Percentiles rank a stretch among this genome's conserved stretches.
Conservation (phyloP, 2,329 filamentous ascomycete genomes). For the Epichloe uncinata region DNA sequence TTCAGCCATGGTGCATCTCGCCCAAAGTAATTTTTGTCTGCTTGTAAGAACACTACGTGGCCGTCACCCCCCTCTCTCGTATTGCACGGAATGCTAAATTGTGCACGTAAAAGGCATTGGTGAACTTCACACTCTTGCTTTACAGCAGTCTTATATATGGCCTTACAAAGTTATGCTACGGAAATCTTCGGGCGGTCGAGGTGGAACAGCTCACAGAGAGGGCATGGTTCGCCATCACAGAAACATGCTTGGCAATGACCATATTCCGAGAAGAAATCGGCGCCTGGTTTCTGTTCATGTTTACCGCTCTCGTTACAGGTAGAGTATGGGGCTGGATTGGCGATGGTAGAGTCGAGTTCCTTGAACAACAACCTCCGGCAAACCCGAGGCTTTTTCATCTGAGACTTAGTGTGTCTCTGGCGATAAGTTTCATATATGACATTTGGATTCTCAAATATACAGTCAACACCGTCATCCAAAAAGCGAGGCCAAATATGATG, state of each 20-base stretch:
- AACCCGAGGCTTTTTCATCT: constrained; percentile 83
- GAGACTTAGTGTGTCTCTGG: constrained; percentile 64
- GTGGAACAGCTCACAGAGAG: constrained; percentile 95
- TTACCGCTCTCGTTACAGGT: constrained; percentile 78
- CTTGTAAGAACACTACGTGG: constrained; percentile 45
- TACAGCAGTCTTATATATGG: constrained; percentile 73
- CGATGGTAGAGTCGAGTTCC: constrained; percentile 81
- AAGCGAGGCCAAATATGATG: constrained; percentile 96
- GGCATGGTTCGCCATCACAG: constrained; percentile 94
- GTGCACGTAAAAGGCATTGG: constrained; percentile 55
- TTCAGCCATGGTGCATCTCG: constrained; percentile 90
- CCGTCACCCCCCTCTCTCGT: neutral
- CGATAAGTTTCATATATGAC: constrained; percentile 70
- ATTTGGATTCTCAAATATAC: constrained; percentile 69
- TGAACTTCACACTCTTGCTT: constrained; percentile 75
- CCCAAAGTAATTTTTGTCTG: constrained; percentile 89
- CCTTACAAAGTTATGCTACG: constrained; percentile 82
- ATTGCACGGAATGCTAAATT: neutral
- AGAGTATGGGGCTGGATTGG: constrained; percentile 99
- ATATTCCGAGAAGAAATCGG: constrained; percentile 94
- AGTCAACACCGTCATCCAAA: constrained; percentile 67
- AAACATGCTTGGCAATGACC: constrained; percentile 95
- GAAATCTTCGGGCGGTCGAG: constrained; percentile 80
- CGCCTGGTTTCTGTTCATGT: constrained; percentile 92
- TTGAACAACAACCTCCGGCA: constrained; percentile 87